Conservation (phyloP, 208 protist genomes). For the Trypanosoma brucei region DNA sequence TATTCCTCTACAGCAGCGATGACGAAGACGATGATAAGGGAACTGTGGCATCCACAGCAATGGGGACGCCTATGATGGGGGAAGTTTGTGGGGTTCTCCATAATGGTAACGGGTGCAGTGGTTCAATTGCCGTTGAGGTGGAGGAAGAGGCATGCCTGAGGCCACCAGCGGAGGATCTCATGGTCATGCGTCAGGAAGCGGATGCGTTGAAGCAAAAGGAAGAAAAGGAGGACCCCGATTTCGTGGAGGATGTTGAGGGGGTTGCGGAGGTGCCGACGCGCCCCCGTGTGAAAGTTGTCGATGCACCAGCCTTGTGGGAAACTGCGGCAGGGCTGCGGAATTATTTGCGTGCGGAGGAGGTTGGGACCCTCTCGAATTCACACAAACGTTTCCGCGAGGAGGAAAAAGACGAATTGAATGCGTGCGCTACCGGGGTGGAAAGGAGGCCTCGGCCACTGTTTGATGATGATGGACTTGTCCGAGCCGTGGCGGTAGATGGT, state of each 20-base stretch:
- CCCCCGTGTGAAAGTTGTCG: conserved; percentile 30
- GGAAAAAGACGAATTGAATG: conserved; percentile 12
- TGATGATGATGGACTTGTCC: conserved; percentile 46
- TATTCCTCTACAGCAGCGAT: conserved; percentile 79
- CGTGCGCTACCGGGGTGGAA: conserved; percentile 13
- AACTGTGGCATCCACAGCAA: background rate
- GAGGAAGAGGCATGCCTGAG: conserved; percentile 9
- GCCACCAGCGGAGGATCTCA: conserved; percentile 19
- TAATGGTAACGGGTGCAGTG: background rate
- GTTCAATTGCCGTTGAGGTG: background rate
- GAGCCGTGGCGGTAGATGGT: conserved; percentile 42
- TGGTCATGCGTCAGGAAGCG: conserved; percentile 31
- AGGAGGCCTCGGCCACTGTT: conserved; percentile 27
- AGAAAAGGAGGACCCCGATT: conserved; percentile 1
- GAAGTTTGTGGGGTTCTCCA: too few relatives aligned
- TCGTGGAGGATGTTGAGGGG: conserved; percentile 15
- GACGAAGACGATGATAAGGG: conserved; percentile 30
- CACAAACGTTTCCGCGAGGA: conserved; percentile 35
- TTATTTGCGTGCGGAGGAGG: conserved; percentile 14
- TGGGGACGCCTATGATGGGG: too few relatives aligned
- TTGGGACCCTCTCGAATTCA: background rate
- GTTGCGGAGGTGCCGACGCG: background rate
- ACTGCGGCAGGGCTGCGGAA: conserved; percentile 11
- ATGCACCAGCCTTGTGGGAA: conserved; percentile 27
- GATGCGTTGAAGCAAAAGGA: background rate